phyloP scores from a whole-genome alignment of 305 asterid species.

The Fraxinus baroniana region DNA sequence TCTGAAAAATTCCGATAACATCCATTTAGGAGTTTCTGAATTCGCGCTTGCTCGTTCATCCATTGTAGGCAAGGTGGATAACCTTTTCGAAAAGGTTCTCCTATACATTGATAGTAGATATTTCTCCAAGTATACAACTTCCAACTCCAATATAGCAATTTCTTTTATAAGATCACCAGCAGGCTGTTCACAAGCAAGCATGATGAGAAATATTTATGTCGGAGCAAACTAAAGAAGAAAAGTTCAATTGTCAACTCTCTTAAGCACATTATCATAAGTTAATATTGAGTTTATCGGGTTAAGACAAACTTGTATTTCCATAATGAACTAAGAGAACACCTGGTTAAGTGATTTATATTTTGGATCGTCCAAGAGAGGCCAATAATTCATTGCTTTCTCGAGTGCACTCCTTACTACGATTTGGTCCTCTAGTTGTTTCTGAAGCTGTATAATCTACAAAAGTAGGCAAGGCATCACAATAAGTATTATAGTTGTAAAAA shows the following conservation, averaged over 20 bases:
- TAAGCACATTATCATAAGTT: not conserved
- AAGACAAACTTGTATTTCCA: not conserved
- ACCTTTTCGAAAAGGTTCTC: conserved; percentile 43
- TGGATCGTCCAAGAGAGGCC: conserved; percentile 50
- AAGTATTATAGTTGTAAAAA: not conserved
- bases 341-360: conserved; percentile 46
- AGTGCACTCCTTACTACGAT: conserved; percentile 45
- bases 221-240: not conserved
- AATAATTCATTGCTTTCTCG: conserved; percentile 50
- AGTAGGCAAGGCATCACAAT: not conserved
- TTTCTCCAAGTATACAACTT: conserved; percentile 67
- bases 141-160: conserved; percentile 65
- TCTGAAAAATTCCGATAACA: conserved; percentile 25
- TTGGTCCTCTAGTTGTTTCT: conserved; percentile 58
- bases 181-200: conserved; percentile 39
- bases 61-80: conserved; percentile 30
- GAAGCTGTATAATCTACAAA: conserved; percentile 57
- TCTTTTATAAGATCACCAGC: conserved; percentile 77
- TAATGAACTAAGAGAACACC: conserved; percentile 29
- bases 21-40: conserved; percentile 17
- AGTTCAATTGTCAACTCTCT: not conserved
- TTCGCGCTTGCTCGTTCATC: conserved; percentile 27
- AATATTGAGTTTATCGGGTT: not conserved
- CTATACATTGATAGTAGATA: conserved; percentile 76
- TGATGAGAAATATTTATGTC: not conserved